These are phyloP conservation scores for Mychonastes homosphaera DNA, from an alignment of 139 green algal genomes.

Conservation along the genomic window DNA sequence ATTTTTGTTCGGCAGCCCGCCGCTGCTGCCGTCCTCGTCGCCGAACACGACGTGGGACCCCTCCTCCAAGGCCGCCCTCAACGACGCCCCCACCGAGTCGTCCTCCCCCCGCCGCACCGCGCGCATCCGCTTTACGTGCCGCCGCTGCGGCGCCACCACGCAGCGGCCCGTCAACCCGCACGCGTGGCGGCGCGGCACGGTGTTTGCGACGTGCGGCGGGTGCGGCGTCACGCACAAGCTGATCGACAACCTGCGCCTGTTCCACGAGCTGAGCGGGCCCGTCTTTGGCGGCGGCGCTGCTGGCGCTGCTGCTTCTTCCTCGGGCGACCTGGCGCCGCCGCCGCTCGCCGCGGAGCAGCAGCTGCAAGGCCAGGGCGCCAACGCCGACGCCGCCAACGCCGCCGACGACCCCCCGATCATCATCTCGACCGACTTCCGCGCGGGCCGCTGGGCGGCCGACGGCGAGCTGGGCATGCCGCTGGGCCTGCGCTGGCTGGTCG, in stretches of 20 bases:
- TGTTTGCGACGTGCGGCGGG: conserved; percentile 47
- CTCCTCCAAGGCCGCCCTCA: no score
- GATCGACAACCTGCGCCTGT: conserved; percentile 47
- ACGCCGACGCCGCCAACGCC: no score
- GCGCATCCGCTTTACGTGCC: conserved; percentile 53
- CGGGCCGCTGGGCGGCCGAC: no score
- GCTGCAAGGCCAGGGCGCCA: no score
- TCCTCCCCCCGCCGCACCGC: background rate
- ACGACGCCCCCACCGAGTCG: background rate
- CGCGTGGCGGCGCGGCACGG: conserved; percentile 41
- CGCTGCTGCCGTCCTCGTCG: background rate
- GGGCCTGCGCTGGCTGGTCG: no score
- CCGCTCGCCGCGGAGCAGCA: no score
- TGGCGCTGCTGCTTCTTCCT: no score
- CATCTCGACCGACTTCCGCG: no score
- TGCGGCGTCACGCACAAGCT: conserved; percentile 50
- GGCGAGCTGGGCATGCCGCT: no score
- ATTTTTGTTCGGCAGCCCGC: background rate
- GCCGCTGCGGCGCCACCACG: conserved; percentile 35
- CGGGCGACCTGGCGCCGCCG: no score
- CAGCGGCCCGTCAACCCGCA: conserved; percentile 44
- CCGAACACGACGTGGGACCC: conserved; percentile 7
- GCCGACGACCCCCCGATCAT: no score
- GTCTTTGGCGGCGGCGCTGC: conserved; percentile 15
- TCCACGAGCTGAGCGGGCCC: conserved; percentile 40